phyloP scores from a whole-genome alignment of 805 yeast genomes.

The Lachancea mirantina region DNA sequence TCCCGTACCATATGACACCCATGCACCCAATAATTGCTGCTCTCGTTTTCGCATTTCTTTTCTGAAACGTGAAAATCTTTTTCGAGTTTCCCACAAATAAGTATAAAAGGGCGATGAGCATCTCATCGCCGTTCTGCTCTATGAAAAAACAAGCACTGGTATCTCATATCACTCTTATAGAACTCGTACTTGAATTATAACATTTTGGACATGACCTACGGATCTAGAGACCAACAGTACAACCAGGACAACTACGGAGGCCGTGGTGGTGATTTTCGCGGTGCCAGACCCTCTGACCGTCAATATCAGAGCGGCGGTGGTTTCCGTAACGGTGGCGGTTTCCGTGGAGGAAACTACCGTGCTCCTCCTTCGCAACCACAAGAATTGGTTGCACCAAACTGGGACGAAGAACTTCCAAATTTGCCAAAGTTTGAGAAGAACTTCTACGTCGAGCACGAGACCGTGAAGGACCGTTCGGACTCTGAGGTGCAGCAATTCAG shows the following conservation, averaged over 20 bases:
- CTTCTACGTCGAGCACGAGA: constrained; percentile 81
- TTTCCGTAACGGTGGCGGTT: constrained; percentile 33
- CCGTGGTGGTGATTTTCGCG: constrained; percentile 38
- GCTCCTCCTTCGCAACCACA: constrained; percentile 34
- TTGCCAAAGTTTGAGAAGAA: constrained; percentile 91
- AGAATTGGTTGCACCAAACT: constrained; percentile 54
- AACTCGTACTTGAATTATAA: too few species aligned
- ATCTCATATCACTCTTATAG: too few species aligned
- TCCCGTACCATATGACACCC: too few species aligned
- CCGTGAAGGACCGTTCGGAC: constrained; percentile 67
- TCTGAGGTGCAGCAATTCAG: constrained; percentile 71
- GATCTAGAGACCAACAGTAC: constrained; percentile 33
- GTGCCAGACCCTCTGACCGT: constrained; percentile 33
- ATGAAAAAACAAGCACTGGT: too few species aligned
- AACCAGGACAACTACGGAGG: constrained; percentile 31
- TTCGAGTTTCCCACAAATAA: too few species aligned
- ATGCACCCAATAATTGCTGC: too few species aligned
- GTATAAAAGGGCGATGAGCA: too few species aligned
- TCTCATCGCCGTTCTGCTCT: too few species aligned
- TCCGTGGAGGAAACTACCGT: constrained; percentile 35
- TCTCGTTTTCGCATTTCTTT: too few species aligned
- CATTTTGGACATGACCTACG: constrained; percentile 35
- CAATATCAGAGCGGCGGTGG: constrained; percentile 31
- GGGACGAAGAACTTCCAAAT: constrained; percentile 54
- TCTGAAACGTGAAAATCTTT: too few species aligned